phyloP scores from a whole-genome alignment of 2,329 filamentous ascomycete species.

The Pseudogymnoascus sp. region DNA sequence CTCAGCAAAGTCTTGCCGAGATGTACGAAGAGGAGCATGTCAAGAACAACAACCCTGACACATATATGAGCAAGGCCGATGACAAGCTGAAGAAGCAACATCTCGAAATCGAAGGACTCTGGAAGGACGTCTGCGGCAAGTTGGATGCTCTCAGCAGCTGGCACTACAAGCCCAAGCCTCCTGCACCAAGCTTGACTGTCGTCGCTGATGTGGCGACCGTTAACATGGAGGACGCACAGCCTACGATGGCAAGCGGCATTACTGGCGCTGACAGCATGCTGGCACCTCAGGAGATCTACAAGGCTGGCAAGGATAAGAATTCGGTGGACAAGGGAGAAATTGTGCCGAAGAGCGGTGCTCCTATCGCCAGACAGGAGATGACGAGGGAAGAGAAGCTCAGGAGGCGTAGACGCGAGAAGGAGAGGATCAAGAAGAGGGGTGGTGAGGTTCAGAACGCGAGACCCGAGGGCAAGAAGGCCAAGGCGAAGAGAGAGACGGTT shows the following conservation, averaged over 20 bases:
- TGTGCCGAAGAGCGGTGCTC: constrained; percentile 67
- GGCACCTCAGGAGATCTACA: constrained; percentile 91
- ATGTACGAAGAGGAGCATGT: constrained; percentile 92
- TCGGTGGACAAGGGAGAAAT: constrained; percentile 59
- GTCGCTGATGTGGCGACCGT: constrained; percentile 88
- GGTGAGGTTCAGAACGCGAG: constrained; percentile 40
- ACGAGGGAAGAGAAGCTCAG: constrained; percentile 75
- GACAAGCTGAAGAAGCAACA: constrained; percentile 79
- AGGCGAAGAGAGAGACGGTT: constrained; percentile 43
- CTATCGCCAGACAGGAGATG: constrained; percentile 78
- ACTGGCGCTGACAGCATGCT: constrained; percentile 63
- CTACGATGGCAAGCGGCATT: constrained; percentile 69
- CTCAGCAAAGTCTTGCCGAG: constrained; percentile 80
- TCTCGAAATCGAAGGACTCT: constrained; percentile 71
- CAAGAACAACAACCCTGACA: constrained; percentile 65
- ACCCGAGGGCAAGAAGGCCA: constrained; percentile 50
- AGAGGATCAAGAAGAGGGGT: constrained; percentile 66
- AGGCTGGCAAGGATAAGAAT: constrained; percentile 57
- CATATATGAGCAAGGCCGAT: constrained; percentile 71
- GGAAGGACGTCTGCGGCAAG: constrained; percentile 70
- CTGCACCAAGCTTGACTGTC: constrained; percentile 73
- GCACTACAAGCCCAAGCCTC: constrained; percentile 89
- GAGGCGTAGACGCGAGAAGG: constrained; percentile 72
- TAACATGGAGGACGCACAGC: constrained; percentile 90
- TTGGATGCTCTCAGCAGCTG: constrained; percentile 87